Base-by-base conservation (phyloP, 768 basidiomycete species). In the Lentinus brumalis region DNA sequence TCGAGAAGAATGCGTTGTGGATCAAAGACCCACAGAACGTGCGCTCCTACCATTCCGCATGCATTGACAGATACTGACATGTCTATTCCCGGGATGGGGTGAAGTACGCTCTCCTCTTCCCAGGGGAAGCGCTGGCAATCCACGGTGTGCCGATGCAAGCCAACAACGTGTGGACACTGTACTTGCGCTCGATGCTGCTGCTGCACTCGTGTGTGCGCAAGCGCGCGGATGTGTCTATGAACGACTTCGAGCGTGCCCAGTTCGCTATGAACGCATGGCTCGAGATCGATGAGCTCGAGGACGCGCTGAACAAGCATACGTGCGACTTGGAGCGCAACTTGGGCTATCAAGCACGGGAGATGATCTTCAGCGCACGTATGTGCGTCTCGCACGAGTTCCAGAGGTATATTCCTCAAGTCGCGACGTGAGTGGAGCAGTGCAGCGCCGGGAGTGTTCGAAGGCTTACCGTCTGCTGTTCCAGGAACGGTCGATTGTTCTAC, bases 141-240 rank as follows among this genome's bases (percentile, higher is more conserved):
- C 46, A 47, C 1, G 66, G 68, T 39, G 52, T 63, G 53, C 75
- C 81, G 9, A 30, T 64, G 59, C 80, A 10, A 2, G 89, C 87
- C 70, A 83, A 89, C 59, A 86, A 86, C 11, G 76, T 91, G n/a
- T 92, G 87, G 89, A 87, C 87, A 15, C 75, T 91, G 46, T 83
- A 87, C 67, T 82, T 87, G 64, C 84, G 88, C 46, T 77, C 82
- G 7, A 86, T 87, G 75, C 74, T 92, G 21, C 76, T 91, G 26
- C 91, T 89, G 87, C 84, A 88, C 70, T 80, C 80, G 14, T 92
- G 90, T 67, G 77, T 87, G 55, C 82, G 82, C 53, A 84, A 87
- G 79, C 83, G 84, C 39, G 49, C 64, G 10, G 78, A 80, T 54
- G 69, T 77, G 42, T 59, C 56, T 5, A 74, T 77, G 31, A 71